A percentile compares a stretch with the other conserved stretches of the same genome.
Conservation (phyloP, 768 basidiomycete genomes). For the Leccinum sublutescens region DNA sequence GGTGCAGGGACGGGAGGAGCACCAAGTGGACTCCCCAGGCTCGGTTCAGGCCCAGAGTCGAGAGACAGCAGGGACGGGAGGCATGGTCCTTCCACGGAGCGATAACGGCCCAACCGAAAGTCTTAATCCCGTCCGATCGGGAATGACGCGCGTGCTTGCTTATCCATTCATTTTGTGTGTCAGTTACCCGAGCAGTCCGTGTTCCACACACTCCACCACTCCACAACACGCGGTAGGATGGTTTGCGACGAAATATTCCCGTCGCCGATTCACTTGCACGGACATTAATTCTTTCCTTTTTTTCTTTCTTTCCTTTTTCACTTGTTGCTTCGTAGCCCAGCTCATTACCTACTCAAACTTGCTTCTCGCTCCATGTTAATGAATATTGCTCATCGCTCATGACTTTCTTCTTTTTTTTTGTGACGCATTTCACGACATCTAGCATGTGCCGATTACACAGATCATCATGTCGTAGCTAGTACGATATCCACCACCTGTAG, state of each 20-base stretch:
- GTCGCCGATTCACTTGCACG: conserved; percentile 13
- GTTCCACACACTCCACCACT: conserved; percentile 6
- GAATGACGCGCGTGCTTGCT: not conserved
- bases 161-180: conserved; percentile 4
- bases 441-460: conserved; percentile 18
- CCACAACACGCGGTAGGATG: conserved; percentile 11
- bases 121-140: not conserved
- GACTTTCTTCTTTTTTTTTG: conserved; percentile 3
- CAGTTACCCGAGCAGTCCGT: conserved; percentile 12
- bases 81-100: conserved; percentile 29
- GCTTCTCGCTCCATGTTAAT: conserved; percentile 5
- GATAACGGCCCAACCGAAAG: conserved; percentile 15
- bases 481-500: conserved; percentile 13
- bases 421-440: conserved; percentile 23
- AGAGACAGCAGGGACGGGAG: conserved; percentile 32
- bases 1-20: not conserved
- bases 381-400: conserved; percentile 3
- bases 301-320: not conserved
- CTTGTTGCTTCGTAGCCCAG: not conserved
- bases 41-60: conserved; percentile 35
- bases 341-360: conserved; percentile 7
- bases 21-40: conserved; percentile 12
- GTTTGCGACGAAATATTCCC: not conserved
- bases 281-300: conserved; percentile 23
- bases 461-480: conserved; percentile 7